Conservation (phyloP, 108 stramenopile genomes). For the Nitzschia sp. region DNA sequence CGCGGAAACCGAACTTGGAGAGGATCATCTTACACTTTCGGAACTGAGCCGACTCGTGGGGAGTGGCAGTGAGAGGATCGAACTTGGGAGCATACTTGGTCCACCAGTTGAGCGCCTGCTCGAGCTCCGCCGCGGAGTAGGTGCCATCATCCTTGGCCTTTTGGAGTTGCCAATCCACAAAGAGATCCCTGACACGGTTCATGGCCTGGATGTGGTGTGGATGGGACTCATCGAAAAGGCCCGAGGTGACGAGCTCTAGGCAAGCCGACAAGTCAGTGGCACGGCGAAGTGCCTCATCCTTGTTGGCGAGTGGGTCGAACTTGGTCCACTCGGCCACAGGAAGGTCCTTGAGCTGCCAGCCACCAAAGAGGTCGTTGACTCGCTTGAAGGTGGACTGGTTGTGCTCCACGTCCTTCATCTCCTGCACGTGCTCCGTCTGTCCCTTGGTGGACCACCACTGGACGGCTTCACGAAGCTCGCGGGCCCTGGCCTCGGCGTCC, state of each 20-base stretch:
- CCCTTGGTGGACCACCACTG: constrained; percentile 39
- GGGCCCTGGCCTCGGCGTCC: constrained; percentile 32
- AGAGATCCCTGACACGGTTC: constrained; percentile 29
- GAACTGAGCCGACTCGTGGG: constrained; percentile 23
- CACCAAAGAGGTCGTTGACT: constrained; percentile 43
- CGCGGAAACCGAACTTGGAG: constrained; percentile 29
- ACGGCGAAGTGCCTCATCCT: constrained; percentile 22
- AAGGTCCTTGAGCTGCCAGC: constrained; percentile 32
- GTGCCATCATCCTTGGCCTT: constrained; percentile 16
- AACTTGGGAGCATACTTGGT: constrained; percentile 30
- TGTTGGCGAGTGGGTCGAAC: constrained; percentile 31
- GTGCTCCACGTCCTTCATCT: constrained; percentile 27
- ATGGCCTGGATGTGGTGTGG: constrained; percentile 30
- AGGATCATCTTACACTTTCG: constrained; percentile 27
- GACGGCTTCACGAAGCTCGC: constrained; percentile 30
- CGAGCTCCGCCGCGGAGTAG: constrained; percentile 35
- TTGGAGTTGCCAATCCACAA: constrained; percentile 32
- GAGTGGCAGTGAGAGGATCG: constrained; percentile 33
- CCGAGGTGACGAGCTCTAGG: constrained; percentile 27
- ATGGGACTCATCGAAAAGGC: constrained; percentile 28
- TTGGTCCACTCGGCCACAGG: constrained; percentile 25
- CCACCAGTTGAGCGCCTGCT: constrained; percentile 46
- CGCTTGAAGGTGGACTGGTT: constrained; percentile 36
- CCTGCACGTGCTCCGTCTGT: constrained; percentile 5
- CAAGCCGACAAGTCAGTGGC: constrained; percentile 28